phyloP scores from a whole-genome alignment of 2,329 filamentous ascomycete species.

The Aspergillus sp. region DNA sequence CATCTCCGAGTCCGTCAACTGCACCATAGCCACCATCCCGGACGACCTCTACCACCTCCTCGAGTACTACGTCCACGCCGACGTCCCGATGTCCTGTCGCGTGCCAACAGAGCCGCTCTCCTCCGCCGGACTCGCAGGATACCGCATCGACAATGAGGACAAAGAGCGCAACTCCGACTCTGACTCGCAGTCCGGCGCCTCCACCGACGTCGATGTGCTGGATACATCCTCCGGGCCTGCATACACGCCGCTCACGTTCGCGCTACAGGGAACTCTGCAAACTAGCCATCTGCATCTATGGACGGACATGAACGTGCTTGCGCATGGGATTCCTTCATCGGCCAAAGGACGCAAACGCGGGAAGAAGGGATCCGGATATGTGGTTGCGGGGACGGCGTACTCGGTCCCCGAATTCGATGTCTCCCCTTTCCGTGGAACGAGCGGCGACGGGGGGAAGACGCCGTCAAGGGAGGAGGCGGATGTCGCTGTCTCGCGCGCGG shows the following conservation, averaged over 20 bases:
- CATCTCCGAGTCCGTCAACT: slow-evolving; percentile 52
- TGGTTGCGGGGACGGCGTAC: slow-evolving; percentile 83
- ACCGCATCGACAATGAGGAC: too few species aligned
- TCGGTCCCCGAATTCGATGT: slow-evolving; percentile 63
- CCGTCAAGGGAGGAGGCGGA: slow-evolving; percentile 21
- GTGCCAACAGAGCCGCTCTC: slow-evolving; percentile 65
- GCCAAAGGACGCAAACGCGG: slow-evolving; percentile 38
- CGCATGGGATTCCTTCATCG: slow-evolving; percentile 47
- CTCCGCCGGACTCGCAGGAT: slow-evolving; percentile 8
- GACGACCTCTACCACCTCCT: slow-evolving; percentile 47
- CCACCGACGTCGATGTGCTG: slow-evolving; percentile 34
- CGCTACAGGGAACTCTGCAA: slow-evolving; percentile 80
- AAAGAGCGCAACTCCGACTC: slow-evolving; percentile 22
- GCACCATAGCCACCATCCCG: slow-evolving; percentile 43
- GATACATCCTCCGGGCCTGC: slow-evolving; percentile 22
- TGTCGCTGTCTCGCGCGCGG: slow-evolving; percentile 33
- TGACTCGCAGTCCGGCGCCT: slow-evolving; percentile 33
- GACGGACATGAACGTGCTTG: slow-evolving; percentile 78
- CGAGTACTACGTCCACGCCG: slow-evolving; percentile 94
- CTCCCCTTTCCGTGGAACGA: slow-evolving; percentile 5
- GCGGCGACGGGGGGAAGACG: slow-evolving; percentile 6
- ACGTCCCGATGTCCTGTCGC: slow-evolving; percentile 85
- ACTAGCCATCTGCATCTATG: slow-evolving; percentile 82
- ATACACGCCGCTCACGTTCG: slow-evolving; percentile 72
- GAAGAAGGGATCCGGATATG: slow-evolving; percentile 56